Evolutionary conservation across 2,329 filamentous ascomycete genomes (phyloP), one percentile per base, ranked within the genome.

Genomic region (Colletotrichum shisoi): DNA sequence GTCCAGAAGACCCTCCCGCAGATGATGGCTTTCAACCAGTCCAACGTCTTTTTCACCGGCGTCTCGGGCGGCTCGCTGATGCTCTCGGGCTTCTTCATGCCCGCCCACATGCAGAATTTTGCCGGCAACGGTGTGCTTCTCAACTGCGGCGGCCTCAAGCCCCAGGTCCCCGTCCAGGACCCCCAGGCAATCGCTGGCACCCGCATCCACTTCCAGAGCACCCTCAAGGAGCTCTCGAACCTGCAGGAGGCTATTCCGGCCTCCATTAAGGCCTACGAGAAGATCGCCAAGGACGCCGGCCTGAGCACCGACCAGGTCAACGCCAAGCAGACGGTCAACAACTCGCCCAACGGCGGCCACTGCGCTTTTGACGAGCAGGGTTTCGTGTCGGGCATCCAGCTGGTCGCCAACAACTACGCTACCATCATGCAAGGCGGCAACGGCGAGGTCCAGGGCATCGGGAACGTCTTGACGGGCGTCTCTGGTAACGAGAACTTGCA

Each of bases 81-180:
- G 39, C 80, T 88, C 40, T 80, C 78, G 1, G 85, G 85, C 9
- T 87, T 87, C 77, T 85, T 87, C 74, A 80, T 88, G 68, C 85
- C 85, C 4, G 81, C 81, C 0, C 84, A 85, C 70, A 83, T 85
- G 79, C 76, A 80, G 59, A 81, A 83, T 63, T 86, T 79, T 62
- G 76, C 78, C 27, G 82, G 81, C 60, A 78, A 76, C 21, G 85
- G 85, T 2, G 83, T 87, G 0, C 75, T 87, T 52, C 77, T 88
- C 15, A 85, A 85, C 73, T 88, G 85, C 72, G 85, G 85, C 53
- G 85, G 74, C 2, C 73, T 87, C 67, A 71, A 76, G 21, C 85
- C 85, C 1, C 85, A 87, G 70, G 84, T 87, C 37, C 70, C 75
- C 37, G 82, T 87, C 15, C 76, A 79, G 17, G 76, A 82, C 65